Evolutionary conservation across 305 asterid genomes (phyloP).

Genomic region (Fraxinus velutina): DNA sequence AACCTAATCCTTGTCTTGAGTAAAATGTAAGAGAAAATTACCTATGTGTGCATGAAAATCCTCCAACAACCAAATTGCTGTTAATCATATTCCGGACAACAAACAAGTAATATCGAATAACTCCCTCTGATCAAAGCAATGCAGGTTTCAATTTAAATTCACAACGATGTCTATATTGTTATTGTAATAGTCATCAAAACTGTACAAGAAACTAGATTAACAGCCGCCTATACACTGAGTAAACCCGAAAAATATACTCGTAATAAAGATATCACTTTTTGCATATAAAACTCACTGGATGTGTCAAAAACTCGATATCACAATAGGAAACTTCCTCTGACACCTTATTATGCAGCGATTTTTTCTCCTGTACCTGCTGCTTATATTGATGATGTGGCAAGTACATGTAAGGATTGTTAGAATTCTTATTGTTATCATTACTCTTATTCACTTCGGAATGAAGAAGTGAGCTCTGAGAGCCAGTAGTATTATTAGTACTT

Average conservation of each 20-base stretch:
- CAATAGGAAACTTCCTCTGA: slow-evolving; percentile 35
- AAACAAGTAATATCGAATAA: background rate
- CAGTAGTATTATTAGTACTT: slow-evolving; percentile 18
- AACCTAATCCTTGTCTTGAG: background rate
- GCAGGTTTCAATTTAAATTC: background rate
- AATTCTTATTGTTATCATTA: slow-evolving; percentile 13
- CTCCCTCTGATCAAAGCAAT: slow-evolving; percentile 3
- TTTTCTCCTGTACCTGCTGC: slow-evolving; percentile 41
- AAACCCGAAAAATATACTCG: background rate
- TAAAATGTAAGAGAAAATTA: background rate
- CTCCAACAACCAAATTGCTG: background rate
- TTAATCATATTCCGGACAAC: background rate
- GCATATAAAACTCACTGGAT: slow-evolving; percentile 37
- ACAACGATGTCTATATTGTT: background rate
- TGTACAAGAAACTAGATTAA: background rate
- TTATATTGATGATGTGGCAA: slow-evolving; percentile 45
- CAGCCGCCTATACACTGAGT: background rate
- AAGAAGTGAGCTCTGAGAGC: slow-evolving; percentile 28
- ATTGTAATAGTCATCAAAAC: background rate
- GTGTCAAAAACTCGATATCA: slow-evolving; percentile 38
- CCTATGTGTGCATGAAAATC: background rate
- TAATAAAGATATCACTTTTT: background rate
- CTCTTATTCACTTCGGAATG: slow-evolving; percentile 21
- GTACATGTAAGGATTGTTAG: slow-evolving; percentile 34
- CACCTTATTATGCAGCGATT: slow-evolving; percentile 30